Base-by-base conservation (phyloP, 208 protist genomes). In the Balamuthia mandrillaris region DNA sequence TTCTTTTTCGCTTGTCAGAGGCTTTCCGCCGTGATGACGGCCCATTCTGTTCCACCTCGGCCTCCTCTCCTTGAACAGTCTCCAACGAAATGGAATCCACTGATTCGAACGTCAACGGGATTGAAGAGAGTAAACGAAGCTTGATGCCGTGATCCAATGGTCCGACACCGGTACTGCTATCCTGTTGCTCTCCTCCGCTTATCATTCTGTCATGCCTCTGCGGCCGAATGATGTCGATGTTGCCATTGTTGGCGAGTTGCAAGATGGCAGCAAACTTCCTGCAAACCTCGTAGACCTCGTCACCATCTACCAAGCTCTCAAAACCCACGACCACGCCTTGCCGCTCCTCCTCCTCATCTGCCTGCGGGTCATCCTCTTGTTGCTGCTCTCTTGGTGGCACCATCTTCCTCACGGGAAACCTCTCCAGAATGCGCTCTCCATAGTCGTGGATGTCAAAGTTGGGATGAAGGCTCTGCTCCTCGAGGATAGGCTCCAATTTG, bases 361-460 rank as follows among this genome's bases (percentile, higher is more conserved):
- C 35, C 0, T 2, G n/a, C 14, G 33, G 9, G 31, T 3, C 35
- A 47, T 41, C 29, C 2, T 72, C 1, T 37, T 18, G 29, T 21
- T 1, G 18, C 63, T 35, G 27, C 16, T 21, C 31, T 10, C 29
- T 1, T 4, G 0, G 16, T 12, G 10, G 12, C 0, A 3, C 21
- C 18, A 41, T 21, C 35, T 77, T 81, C 3, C 58, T 47, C 9
- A 54, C 42, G 5, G 16, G 31, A 68, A 84, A 78, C 29, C 72
- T 56, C n/a, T 61, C 31, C 16, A 91, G 37, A 12, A 91, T 42
- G 18, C 33, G 45, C 27, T 77, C 70, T 18, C 89, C 84, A 49
- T 89, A 89, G 1, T 18, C 35, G 0, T 86, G 68, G 24, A 91
- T 91, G 47, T 91, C 86, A 63, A 89, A 91, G 0, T 39, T 27